phyloP scores from a whole-genome alignment of 1,284 basidiomycete genomes.

The Puccinia novopanici region DNA sequence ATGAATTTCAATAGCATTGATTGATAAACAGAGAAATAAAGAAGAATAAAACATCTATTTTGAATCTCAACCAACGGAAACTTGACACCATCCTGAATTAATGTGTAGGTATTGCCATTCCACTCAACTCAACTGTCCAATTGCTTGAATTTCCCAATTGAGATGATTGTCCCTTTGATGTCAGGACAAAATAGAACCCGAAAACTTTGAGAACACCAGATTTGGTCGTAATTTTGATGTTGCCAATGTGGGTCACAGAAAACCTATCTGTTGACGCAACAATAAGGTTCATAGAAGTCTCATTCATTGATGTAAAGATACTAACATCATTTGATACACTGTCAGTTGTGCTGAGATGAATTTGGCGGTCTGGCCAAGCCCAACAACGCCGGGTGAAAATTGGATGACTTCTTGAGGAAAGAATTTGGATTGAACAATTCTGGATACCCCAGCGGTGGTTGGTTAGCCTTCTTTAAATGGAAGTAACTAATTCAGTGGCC shows the following conservation, averaged over 20 bases:
- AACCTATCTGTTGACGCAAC: conserved; percentile 9
- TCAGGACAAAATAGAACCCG: no score
- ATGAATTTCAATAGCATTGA: background rate
- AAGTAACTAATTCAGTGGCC: background rate
- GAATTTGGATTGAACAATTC: background rate
- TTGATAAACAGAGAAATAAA: background rate
- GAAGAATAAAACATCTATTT: background rate
- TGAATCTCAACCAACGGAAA: background rate
- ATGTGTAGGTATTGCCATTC: background rate
- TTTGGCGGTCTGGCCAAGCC: background rate
- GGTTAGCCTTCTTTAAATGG: background rate
- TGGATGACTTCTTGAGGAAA: background rate
- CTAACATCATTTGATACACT: conserved; percentile 5
- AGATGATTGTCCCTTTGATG: no score
- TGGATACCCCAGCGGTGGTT: background rate
- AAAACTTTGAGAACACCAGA: no score
- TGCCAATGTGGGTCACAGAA: no score
- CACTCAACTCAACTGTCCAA: background rate
- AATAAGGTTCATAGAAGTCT: background rate
- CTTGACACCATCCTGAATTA: background rate
- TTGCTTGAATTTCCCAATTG: no score
- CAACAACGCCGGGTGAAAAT: background rate
- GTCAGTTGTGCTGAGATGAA: background rate
- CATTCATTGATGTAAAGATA: background rate
- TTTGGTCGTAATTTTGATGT: no score